phyloP scores from a whole-genome alignment of 2,329 filamentous ascomycete genomes.

The Hymenoscyphus linearis region DNA sequence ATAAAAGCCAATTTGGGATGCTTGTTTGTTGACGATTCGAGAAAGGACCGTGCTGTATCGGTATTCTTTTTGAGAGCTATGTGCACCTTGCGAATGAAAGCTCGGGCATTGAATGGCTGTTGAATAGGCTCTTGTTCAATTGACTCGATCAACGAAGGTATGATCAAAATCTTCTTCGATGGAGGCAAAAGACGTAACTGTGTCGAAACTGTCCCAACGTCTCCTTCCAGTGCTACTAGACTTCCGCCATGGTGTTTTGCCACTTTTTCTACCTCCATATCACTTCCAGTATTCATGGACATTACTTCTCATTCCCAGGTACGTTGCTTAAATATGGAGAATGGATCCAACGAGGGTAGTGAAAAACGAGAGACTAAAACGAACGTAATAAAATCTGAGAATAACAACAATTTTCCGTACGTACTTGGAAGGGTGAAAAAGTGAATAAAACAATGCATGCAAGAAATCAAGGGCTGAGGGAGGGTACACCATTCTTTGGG shows the following conservation, averaged over 20 bases:
- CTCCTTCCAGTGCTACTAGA: constrained; percentile 57
- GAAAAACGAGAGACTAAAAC: background rate
- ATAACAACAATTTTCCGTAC: background rate
- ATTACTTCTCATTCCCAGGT: background rate
- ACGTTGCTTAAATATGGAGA: background rate
- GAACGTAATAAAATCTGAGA: too few relatives aligned
- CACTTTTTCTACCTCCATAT: constrained; percentile 4
- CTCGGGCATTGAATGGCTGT: constrained; percentile 34
- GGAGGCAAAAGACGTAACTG: constrained; percentile 56
- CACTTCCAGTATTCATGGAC: background rate
- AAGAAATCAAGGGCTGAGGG: background rate
- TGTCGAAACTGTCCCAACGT: constrained; percentile 48
- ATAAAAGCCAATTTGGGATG: constrained; percentile 54
- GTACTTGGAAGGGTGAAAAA: background rate
- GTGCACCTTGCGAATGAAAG: constrained; percentile 46
- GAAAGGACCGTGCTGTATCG: constrained; percentile 46
- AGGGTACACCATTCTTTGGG: background rate
- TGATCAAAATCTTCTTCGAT: constrained; percentile 52
- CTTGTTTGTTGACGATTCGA: constrained; percentile 40
- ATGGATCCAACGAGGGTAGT: background rate
- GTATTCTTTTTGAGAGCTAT: constrained; percentile 43
- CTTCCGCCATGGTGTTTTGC: constrained; percentile 35
- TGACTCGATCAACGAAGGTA: constrained; percentile 37
- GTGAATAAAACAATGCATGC: background rate
- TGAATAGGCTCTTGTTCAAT: constrained; percentile 29